Evolutionary conservation across 495 filamentous ascomycete genomes (phyloP), one percentile per base, ranked within the genome.

Genomic region (Cercophora sp.): DNA sequence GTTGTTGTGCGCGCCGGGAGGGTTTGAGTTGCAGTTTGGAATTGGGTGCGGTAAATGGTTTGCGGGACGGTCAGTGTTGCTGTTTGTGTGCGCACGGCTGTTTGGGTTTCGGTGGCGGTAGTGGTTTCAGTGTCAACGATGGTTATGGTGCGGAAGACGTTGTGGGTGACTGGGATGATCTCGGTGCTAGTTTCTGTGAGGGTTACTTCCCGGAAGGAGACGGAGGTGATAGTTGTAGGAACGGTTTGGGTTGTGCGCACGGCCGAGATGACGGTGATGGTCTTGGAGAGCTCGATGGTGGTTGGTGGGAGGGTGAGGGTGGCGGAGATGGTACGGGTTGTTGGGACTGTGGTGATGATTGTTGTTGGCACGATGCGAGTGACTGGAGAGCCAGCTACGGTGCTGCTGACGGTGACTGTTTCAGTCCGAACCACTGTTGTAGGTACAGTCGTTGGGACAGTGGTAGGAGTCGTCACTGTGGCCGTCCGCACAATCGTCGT

Each of bases 91-190:
- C 4, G 37, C 13, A 19, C 18, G 1, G 37, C 9, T 2, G 37
- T 41, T 8, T 41, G n/a, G 20, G 32, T 24, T 5, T 10, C 23
- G 1, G 47, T 49, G 3, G 34, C 22, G 1, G 47, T 49, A 22
- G 20, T 5, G 5, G 24, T 41, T 25, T 32, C 48, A 1, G 48
- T 51, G 9, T 35, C 18, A 8, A 51, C 8, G 23, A 51, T 26
- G 23, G 48, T 51, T 35, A 51, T 51, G 10, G 48, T 51, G n/a
- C 48, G 35, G 34, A 51, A 51, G 16, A 51, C 8, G 34, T 51
- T 51, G 23, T 51, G 48, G 23, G 48, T 51, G 8, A 41, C 48
- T 19, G 48, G 20, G 8, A 29, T 24, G 8, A 24, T 41, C n/a
- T 15, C 35, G 8, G 48, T 51, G 10, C 22, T 19, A 4, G 48